Evolutionary conservation across 495 filamentous ascomycete genomes (phyloP).

Genomic region (Daldinia grandis): DNA sequence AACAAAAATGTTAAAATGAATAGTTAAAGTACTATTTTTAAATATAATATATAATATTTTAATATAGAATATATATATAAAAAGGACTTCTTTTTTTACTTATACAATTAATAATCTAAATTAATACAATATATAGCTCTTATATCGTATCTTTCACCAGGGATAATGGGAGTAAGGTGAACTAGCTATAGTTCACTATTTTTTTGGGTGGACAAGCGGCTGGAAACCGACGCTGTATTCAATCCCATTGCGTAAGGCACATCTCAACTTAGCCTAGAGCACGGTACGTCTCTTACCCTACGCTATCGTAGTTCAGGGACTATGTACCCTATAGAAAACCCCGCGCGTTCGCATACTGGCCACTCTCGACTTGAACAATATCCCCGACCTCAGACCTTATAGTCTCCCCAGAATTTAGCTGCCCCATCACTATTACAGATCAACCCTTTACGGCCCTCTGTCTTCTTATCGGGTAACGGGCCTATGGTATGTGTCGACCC

Average conservation of each 20-base stretch:
- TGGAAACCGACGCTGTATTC: conserved; percentile 12
- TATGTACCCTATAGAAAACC: conserved; percentile 26
- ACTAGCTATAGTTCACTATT: neutral
- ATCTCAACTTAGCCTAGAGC: conserved; percentile 25
- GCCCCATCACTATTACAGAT: conserved; percentile 21
- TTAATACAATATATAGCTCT: no score
- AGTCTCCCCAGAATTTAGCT: neutral
- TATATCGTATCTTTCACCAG: no score
- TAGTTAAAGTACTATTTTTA: no score
- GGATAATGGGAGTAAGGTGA: neutral
- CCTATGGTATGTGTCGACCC: neutral
- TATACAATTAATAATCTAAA: no score
- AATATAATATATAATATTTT: no score
- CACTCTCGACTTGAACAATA: neutral
- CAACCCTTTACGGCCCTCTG: neutral
- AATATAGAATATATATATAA: no score
- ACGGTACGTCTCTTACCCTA: conserved; percentile 17
- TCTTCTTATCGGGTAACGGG: neutral
- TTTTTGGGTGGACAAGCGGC: no score
- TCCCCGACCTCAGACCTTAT: neutral
- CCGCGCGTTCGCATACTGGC: conserved; percentile 18
- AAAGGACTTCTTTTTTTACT: no score
- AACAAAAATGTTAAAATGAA: no score
- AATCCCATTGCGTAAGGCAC: conserved; percentile 19
- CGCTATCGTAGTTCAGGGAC: conserved; percentile 23